Evolutionary conservation across 169 alveolate species (phyloP).

Genomic region (Perkinsus marinus): DNA sequence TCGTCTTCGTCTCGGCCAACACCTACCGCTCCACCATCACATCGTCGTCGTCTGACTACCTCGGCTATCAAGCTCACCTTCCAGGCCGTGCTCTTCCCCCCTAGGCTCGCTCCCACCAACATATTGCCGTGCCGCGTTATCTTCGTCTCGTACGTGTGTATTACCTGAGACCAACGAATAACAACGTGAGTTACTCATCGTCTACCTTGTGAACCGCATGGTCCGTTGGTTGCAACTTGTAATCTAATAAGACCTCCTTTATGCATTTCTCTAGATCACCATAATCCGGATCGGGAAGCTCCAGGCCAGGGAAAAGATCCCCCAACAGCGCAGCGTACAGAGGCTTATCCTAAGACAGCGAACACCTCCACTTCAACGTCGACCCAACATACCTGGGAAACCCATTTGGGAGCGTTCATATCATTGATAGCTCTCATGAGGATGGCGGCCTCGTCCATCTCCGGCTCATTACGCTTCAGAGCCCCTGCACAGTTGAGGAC

Average conservation of each 20-base stretch:
- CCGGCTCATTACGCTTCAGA: conserved; percentile 73
- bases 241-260: conserved; percentile 24
- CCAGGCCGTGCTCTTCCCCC: conserved; percentile 80
- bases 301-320: conserved; percentile 79
- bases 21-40: no score
- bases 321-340: conserved; percentile 66
- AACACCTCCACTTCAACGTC: neutral
- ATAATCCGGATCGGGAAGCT: conserved; percentile 41
- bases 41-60: no score
- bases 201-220: conserved; percentile 3
- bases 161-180: conserved; percentile 30
- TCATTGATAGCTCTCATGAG: conserved; percentile 48
- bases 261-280: conserved; percentile 48
- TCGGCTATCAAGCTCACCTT: conserved; percentile 41
- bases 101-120: conserved; percentile 93
- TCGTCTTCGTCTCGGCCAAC: conserved; percentile 33
- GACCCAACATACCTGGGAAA: conserved; percentile 6
- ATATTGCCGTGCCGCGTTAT: conserved; percentile 89
- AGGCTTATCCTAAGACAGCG: conserved; percentile 51
- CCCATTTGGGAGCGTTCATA: conserved; percentile 51
- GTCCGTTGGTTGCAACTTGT: conserved; percentile 28
- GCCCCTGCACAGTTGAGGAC: conserved; percentile 88
- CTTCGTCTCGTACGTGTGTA: conserved; percentile 75
- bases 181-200: neutral
- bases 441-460: conserved; percentile 67